Base-by-base conservation (phyloP, 2,329 filamentous ascomycete species). In the Anisogramma anomala region DNA sequence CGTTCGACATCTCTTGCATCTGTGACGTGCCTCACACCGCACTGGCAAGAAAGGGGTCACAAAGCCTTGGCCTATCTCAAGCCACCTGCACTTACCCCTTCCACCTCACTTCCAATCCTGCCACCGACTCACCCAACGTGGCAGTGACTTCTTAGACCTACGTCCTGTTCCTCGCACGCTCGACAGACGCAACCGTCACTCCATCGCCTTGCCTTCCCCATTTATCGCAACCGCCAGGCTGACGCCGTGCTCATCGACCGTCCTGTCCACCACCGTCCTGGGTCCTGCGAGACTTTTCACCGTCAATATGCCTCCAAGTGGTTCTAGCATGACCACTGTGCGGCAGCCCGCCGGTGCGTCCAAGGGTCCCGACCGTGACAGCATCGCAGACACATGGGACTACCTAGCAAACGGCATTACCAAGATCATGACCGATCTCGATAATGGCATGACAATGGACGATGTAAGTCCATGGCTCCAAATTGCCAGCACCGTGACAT, bases 371-470 rank as follows among this genome's bases (percentile, higher is more conserved):
- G 76, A 76, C 55, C 64, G 71, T 50, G 77, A 81, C 61, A 76
- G 79, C 52, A 72, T 74, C 48, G 63, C 60, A 23, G 48, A 43
- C 26, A 52, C 50, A 45, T 98, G 91, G 91, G 69, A 72, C 44
- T 96, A 94, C 61, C 72, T 98, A 39, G 82, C 95, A 61, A 72
- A 72, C 47, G 88, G 89, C 49, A 87, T 98, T 52, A 79, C 86
- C 50, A 84, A 82, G 59, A 93, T 98, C 57, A 96, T 98, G 89
- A 77, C 78, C 52, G 84, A 93, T 56, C 72, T 96, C 20, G 84
- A 89, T 55, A 82, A 86, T 50, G 91, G 91, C 47, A 84, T 98
- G 64, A 88, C 95, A 56, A 87, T 96, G 79, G 77, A 82, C 53
- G 89, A 85, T 53, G 79, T 84, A 67, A 56, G 75, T 58, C 8